Evolutionary conservation across 345 rosid genomes (phyloP).

Genomic region (Eucalyptus sp.): DNA sequence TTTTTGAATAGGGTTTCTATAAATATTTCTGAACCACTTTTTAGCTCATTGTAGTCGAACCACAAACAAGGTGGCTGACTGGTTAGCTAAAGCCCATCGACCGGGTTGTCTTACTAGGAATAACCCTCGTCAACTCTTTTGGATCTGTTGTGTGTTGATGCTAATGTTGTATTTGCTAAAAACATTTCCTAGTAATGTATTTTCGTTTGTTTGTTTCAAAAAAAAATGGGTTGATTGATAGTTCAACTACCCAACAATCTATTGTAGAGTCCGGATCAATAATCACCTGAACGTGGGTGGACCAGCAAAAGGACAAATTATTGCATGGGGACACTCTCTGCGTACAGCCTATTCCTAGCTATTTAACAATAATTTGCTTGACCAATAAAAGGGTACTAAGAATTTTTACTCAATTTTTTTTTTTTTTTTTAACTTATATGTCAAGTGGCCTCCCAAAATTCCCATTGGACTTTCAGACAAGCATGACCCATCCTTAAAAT

Average conservation of each 20-base stretch:
- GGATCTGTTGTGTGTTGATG: no score
- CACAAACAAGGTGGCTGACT: no score
- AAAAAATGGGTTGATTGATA: neutral
- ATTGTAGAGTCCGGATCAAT: neutral
- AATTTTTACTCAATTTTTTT: neutral
- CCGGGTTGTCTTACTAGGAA: no score
- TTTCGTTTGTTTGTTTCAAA: no score
- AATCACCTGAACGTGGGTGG: neutral
- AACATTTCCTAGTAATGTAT: no score
- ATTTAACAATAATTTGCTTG: neutral
- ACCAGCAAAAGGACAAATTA: neutral
- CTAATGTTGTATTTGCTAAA: no score
- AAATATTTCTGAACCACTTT: neutral
- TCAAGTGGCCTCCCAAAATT: neutral
- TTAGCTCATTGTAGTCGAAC: neutral
- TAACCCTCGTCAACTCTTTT: no score
- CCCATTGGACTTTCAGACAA: neutral
- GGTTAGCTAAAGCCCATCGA: no score
- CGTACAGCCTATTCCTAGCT: neutral
- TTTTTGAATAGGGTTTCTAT: neutral
- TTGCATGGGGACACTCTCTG: neutral
- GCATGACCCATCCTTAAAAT: neutral
- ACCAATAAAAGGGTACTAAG: neutral
- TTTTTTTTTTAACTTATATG: neutral
- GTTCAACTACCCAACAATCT: neutral